phyloP scores from a whole-genome alignment of 2,329 filamentous ascomycete species.

The Exophiala xenobiotica region DNA sequence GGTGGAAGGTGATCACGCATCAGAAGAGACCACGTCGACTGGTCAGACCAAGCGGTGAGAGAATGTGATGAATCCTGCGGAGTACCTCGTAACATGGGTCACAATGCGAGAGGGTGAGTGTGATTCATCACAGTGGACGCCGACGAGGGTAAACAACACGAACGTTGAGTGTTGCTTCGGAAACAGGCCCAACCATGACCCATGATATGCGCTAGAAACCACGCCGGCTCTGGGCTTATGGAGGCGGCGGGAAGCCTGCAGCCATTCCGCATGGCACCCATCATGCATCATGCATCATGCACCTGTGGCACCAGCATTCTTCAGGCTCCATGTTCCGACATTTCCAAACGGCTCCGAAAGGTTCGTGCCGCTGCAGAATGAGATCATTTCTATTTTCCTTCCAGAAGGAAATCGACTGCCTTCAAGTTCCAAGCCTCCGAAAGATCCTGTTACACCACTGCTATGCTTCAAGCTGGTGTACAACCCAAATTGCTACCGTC shows the following conservation, averaged over 20 bases:
- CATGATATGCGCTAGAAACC: background rate
- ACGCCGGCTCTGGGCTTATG: background rate
- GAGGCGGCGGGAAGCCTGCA: background rate
- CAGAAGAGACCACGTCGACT: conserved; percentile 16
- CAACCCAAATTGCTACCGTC: background rate
- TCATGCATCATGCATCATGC: no score
- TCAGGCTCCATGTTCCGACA: background rate
- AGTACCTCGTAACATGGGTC: no score
- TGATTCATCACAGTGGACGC: no score
- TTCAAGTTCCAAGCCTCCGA: background rate
- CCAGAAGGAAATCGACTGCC: background rate
- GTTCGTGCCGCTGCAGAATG: conserved; percentile 20
- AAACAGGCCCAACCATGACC: conserved; percentile 8
- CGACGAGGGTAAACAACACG: conserved; percentile 27
- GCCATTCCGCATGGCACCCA: background rate
- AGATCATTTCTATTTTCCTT: conserved; percentile 5
- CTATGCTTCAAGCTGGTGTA: no score
- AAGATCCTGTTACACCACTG: background rate
- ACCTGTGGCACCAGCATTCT: background rate
- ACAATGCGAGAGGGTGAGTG: conserved; percentile 9
- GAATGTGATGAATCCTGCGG: conserved; percentile 15
- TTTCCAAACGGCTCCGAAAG: conserved; percentile 2
- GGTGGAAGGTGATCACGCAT: conserved; percentile 14
- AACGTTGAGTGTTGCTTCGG: conserved; percentile 20
- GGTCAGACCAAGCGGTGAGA: conserved; percentile 18